These are phyloP conservation scores for Lathyrus aphaca DNA, from an alignment of 306 rosid genomes.

Conservation along the genomic window DNA sequence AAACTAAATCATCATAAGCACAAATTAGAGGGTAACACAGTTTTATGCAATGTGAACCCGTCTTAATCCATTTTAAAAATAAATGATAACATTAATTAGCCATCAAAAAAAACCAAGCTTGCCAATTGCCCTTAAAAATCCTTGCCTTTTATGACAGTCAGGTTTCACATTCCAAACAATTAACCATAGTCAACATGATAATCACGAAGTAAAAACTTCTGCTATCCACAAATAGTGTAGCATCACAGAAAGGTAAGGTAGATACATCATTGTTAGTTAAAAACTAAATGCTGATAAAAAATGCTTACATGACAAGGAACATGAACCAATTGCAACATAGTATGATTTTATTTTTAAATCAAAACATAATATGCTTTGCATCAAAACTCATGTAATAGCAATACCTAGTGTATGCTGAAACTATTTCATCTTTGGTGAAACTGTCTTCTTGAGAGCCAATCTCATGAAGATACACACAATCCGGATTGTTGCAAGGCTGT, in stretches of 20 bases:
- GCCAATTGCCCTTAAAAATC: conserved; percentile 14
- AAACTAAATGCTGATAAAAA: conserved; percentile 5
- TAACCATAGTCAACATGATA: conserved; percentile 9
- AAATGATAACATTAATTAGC: background rate
- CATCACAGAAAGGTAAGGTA: background rate
- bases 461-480: conserved; percentile 94
- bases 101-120: conserved; percentile 8
- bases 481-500: conserved; percentile 98
- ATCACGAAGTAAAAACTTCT: conserved; percentile 4
- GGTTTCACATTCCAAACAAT: conserved; percentile 18
- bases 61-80: conserved; percentile 14
- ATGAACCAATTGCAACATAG: conserved; percentile 23
- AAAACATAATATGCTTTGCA: background rate
- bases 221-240: conserved; percentile 9
- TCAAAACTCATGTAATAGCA: conserved; percentile 24
- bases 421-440: conserved; percentile 96
- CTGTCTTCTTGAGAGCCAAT: conserved; percentile 90
- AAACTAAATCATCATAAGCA: conserved; percentile 40
- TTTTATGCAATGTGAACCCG: background rate
- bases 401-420: conserved; percentile 89
- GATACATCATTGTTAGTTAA: conserved; percentile 6
- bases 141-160: conserved; percentile 24
- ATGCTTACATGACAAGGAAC: conserved; percentile 22
- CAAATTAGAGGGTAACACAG: background rate
- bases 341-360: conserved; percentile 27